These are phyloP conservation scores for Wakefieldia striispora DNA, from an alignment of 768 basidiomycete species.

Conservation along the genomic window DNA sequence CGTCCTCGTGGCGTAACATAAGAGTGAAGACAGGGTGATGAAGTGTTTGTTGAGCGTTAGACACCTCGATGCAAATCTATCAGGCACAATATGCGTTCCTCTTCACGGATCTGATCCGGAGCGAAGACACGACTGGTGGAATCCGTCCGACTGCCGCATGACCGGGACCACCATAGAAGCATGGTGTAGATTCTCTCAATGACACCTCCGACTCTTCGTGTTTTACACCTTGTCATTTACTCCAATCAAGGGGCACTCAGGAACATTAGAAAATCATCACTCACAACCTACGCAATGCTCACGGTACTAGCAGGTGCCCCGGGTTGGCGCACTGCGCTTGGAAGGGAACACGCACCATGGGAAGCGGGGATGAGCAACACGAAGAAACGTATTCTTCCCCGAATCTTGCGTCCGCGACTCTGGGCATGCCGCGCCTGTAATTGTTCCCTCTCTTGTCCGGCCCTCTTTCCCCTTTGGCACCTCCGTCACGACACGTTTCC, in stretches of 20 bases:
- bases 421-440: background rate
- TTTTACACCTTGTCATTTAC: no score
- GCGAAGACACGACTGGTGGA: conserved; percentile 3
- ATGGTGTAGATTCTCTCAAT: conserved; percentile 11
- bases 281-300: no score
- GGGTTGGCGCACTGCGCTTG: no score
- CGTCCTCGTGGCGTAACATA: no score
- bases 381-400: background rate
- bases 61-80: conserved; percentile 16
- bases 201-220: background rate
- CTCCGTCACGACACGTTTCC: no score
- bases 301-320: no score
- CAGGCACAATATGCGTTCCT: background rate
- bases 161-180: background rate
- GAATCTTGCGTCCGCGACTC: conserved; percentile 12
- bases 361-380: background rate
- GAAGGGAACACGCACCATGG: background rate
- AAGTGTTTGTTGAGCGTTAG: background rate
- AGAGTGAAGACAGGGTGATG: no score
- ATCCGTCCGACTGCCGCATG: background rate
- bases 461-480: background rate
- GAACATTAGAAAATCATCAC: no score
- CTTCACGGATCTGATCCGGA: conserved; percentile 24
- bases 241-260: no score
- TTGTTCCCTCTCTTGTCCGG: background rate